Base-by-base conservation (phyloP, 1,284 basidiomycete genomes). In the Cryptococcus sp. region DNA sequence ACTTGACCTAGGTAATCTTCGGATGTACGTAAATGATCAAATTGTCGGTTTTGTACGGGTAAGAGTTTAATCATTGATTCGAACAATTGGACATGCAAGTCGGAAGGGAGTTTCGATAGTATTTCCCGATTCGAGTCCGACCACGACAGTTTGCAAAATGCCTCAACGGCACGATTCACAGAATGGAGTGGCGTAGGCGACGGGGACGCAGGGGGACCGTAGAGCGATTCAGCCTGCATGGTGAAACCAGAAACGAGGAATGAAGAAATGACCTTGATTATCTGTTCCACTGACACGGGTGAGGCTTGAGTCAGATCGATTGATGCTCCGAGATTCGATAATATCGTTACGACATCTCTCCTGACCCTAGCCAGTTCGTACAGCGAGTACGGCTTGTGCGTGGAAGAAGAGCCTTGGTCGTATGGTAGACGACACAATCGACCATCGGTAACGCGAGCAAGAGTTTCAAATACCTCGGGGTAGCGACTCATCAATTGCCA, bases 71-170 rank as follows among this genome's bases (percentile, higher is more conserved):
- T 80, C 18, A 96, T 81, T 7, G 82, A 79, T 39, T 81, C 78
- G 62, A 91, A 84, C 21, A 91, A 72, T 43, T 70, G 69, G 76
- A 84, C 82, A 31, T 90, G 72, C 63, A 82, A 81, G 1, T 74
- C 59, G 23, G 80, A 72, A 0, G 87, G 80, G 3, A 94, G 77
- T 36, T 77, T 73, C 16, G 84, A 78, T 37, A 97, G 78, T 31
- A 86, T 76, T 56, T 86, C 82, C 19, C 94, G 86, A 67, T 92
- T 96, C 37, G 78, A 75, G 72, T 98, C 93, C 7, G 80, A 77
- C 47, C 87, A 83, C 23, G 84, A 82, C 50, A 96, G 75, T 41
- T 84, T 81, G 13, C 87, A 85, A 62, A 94, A 87, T 1, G 85
- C 84, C 59, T 96, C 89, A 48, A 97, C 77, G 7, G 91, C 89